Evolutionary conservation across 352 stramenopile species (phyloP), one percentile per base, ranked within the genome.

Genomic region (Saprolegnia diclina): DNA sequence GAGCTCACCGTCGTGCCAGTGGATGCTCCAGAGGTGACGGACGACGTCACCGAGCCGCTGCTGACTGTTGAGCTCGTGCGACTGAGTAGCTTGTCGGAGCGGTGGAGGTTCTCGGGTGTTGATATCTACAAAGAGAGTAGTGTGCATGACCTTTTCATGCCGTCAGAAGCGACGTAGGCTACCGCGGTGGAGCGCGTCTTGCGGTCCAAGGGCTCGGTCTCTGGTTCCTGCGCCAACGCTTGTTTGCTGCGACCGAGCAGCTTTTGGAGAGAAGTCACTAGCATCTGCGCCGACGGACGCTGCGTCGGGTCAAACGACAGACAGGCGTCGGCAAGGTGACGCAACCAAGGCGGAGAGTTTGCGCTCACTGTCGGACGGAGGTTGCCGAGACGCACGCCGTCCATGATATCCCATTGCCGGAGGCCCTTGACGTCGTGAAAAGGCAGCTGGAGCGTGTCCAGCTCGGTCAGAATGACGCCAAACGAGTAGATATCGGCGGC

Each of bases 401-500:
- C 38, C 38, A 24, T 48, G 38, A 63, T 16, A 6, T 14, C 19
- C 38, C 32, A 63, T 19, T 14, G 55, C 19, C 22, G 18, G 9
- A 63, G 38, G 16, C 10, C 21, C 9, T 48, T 21, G 11, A 59
- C 13, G 26, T 65, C 45, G 21, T 2, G 3, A 29, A 59, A 67
- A 10, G 62, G 62, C 14, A 4, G 2, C 29, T 67, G 5, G 22
- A 42, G 16, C 24, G 54, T 72, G 22, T 64, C 54, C 5, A 72
- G 46, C 32, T 72, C 66, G 13, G 55, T 67, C 14, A 72, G 59
- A 61, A 72, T 40, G n/a, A 67, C 54, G 10, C 66, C 66, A 32
- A 72, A 67, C n/a, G 66, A 53, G 37, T 72, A 72, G 6, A 72
- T 66, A 22, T 72, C 66, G 1, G 66, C 26, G 5, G 37, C 21